Evolutionary conservation across 495 filamentous ascomycete genomes (phyloP).

Genomic region (Aspergillus ellipticus): DNA sequence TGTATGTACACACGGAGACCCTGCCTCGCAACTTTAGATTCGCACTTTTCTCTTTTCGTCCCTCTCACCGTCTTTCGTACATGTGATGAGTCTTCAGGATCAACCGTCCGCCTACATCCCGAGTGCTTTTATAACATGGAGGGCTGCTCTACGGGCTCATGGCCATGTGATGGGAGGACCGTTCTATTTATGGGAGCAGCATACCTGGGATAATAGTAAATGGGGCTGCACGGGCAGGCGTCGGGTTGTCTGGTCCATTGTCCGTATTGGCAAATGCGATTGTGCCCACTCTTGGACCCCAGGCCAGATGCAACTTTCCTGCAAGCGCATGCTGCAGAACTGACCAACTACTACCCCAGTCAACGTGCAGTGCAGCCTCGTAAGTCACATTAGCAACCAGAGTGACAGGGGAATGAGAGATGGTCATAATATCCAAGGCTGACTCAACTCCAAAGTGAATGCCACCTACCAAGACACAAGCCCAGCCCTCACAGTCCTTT

Average conservation of each 20-base stretch:
- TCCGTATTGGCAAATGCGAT: background rate
- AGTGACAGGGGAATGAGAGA: too few species aligned
- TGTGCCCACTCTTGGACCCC: background rate
- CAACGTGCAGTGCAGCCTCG: background rate
- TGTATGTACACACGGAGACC: background rate
- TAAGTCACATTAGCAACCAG: background rate
- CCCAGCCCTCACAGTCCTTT: background rate
- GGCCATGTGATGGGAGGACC: background rate
- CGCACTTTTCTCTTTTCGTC: background rate
- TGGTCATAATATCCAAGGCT: too few species aligned
- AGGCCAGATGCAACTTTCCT: background rate
- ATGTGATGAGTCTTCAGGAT: background rate
- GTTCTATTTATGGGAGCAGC: background rate
- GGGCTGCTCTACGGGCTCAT: background rate
- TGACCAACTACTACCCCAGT: background rate
- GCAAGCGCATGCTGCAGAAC: background rate
- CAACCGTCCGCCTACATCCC: background rate
- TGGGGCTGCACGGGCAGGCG: background rate
- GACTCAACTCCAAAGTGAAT: too few species aligned
- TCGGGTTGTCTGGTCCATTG: background rate
- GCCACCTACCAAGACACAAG: too few species aligned
- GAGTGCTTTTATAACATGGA: background rate
- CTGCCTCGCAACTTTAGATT: background rate
- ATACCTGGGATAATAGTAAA: background rate
- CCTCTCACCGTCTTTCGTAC: slow-evolving; percentile 2